Percentiles rank a stretch among this genome's conserved stretches.
phyloP scores from a whole-genome alignment of 805 yeast species.

The Hanseniaspora thailandica region DNA sequence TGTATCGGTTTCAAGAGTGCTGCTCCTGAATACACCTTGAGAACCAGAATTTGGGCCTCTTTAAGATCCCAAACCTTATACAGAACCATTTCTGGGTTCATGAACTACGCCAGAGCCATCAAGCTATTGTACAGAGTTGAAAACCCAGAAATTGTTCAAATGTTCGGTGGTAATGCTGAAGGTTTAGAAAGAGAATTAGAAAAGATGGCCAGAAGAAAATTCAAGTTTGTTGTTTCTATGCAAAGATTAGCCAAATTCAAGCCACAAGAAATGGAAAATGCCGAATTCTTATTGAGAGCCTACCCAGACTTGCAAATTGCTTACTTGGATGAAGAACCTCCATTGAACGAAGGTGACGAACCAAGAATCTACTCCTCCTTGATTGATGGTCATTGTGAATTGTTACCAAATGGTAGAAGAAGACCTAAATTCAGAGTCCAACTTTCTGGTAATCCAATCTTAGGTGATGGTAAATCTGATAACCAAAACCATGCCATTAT shows the following conservation, averaged over 20 bases:
- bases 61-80: slow-evolving; percentile 91
- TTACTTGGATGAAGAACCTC: slow-evolving; percentile 86
- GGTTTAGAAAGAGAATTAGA: slow-evolving; percentile 90
- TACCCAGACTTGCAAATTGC: slow-evolving; percentile 84
- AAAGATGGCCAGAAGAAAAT: slow-evolving; percentile 75
- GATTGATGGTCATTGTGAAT: slow-evolving; percentile 71
- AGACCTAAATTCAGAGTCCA: slow-evolving; percentile 66
- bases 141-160: slow-evolving; percentile 88
- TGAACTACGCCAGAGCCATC: slow-evolving; percentile 96
- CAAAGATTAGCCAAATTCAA: slow-evolving; percentile 65
- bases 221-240: slow-evolving; percentile 73
- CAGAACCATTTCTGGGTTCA: slow-evolving; percentile 95
- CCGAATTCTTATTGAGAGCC: slow-evolving; percentile 69
- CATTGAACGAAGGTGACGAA: slow-evolving; percentile 56
- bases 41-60: slow-evolving; percentile 98
- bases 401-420: slow-evolving; percentile 60
- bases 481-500: slow-evolving; percentile 73
- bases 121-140: slow-evolving; percentile 88
- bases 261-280: slow-evolving; percentile 65
- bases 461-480: slow-evolving; percentile 84
- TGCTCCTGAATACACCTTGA: slow-evolving; percentile 88
- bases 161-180: slow-evolving; percentile 98
- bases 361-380: slow-evolving; percentile 63
- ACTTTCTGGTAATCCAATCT: slow-evolving; percentile 71
- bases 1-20: slow-evolving; percentile 96